Evolutionary conservation across 805 yeast species (phyloP).

Genomic region (Nakazawaea pomicola): DNA sequence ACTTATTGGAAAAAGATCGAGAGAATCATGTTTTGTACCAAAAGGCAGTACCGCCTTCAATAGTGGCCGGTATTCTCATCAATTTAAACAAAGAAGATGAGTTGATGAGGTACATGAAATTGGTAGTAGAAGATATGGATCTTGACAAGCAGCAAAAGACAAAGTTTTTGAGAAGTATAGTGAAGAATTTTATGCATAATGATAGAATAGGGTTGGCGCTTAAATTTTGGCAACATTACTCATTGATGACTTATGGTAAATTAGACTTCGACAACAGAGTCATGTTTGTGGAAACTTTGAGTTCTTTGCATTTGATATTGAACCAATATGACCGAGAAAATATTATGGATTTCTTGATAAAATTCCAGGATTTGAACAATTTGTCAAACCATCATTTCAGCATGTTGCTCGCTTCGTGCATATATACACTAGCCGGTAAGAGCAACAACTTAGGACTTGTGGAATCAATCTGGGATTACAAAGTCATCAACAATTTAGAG

Average conservation of each 20-base stretch:
- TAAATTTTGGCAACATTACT: slow-evolving; percentile 6
- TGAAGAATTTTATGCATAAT: slow-evolving; percentile 1
- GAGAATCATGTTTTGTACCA: neutral
- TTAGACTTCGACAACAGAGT: slow-evolving; percentile 7
- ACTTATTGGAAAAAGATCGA: neutral
- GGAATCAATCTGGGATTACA: slow-evolving; percentile 5
- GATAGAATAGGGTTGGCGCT: slow-evolving; percentile 4
- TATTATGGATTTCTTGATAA: slow-evolving; percentile 1
- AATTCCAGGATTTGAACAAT: slow-evolving; percentile 2
- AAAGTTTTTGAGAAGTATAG: slow-evolving; percentile 5
- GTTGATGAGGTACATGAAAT: slow-evolving; percentile 1
- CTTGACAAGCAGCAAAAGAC: neutral
- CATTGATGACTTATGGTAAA: slow-evolving; percentile 7
- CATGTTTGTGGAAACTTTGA: neutral
- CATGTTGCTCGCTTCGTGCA: slow-evolving; percentile 9
- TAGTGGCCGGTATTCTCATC: slow-evolving; percentile 5
- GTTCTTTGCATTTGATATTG: slow-evolving; percentile 1
- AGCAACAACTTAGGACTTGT: neutral
- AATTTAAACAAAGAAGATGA: neutral
- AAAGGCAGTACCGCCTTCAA: neutral
- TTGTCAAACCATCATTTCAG: slow-evolving; percentile 11
- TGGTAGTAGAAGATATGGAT: neutral
- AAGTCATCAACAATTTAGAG: neutral
- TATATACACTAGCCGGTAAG: slow-evolving; percentile 3
- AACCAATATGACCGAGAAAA: neutral